Base-by-base conservation (phyloP, 2,329 filamentous ascomycete genomes). In the Aschersonia sp. region DNA sequence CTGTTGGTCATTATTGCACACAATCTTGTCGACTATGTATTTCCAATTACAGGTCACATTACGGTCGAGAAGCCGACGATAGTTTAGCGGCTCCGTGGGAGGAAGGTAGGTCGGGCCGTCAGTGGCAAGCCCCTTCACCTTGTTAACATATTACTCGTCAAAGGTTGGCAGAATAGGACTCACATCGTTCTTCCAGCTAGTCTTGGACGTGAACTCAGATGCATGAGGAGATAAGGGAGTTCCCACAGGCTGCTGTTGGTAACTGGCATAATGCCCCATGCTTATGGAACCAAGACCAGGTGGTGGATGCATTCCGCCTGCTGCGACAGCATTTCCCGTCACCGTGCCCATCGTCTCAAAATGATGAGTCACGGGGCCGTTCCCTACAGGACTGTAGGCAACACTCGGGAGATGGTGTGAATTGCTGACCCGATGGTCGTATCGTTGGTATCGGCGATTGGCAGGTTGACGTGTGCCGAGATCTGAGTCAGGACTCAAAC, bases 11-110 rank as follows among this genome's bases (percentile, higher is more conserved):
- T 98, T 97, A 70, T 89, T 96, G 77, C 88, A 94, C 55, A 98
- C 89, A 61, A 98, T 98, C 73, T 97, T 97, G 71, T 98, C 91
- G 48, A 98, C 92, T 57, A 98, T 96, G 63, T 95, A 96, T 69
- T 92, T 94, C 92, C 91, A 98, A 70, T 98, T 94, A 69, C 91
- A 97, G 59, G 86, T 94, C 65, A 94, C 88, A 61, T 91, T 95
- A 60, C 89, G 89, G 61, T 98, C 92, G 44, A 97, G 79, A 40
- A 98, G 77, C 48, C 89, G 89, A 51, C 92, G 89, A 60, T 97
- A 98, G 66, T 98, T 97, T 58, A 97, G 77, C 9, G 91, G 92
- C 65, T 98, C 92, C 5, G 85, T 85, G 3, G 89, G 84, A 9
- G 85, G 82, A 31, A 96, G 70, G 61, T 94, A 96, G 1, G 86